Percentiles rank a stretch among this genome's conserved stretches.
phyloP scores from a whole-genome alignment of 2,329 filamentous ascomycete genomes.

The Thelonectria blattea region DNA sequence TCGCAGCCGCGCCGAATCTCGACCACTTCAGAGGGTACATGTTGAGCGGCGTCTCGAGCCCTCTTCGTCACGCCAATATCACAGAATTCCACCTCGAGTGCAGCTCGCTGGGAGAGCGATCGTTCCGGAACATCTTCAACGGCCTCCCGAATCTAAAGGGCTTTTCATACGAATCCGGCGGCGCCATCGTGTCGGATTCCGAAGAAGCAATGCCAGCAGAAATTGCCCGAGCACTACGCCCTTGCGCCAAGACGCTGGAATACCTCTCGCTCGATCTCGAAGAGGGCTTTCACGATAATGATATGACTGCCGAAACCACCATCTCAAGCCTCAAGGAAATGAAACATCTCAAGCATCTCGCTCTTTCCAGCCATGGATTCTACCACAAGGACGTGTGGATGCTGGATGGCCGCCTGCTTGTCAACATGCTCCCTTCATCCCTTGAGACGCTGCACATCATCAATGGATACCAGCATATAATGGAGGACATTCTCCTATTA shows the following conservation, averaged over 20 bases:
- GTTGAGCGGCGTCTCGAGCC: not conserved
- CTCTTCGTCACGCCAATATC: not conserved
- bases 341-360: not conserved
- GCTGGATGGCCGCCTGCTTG: not conserved
- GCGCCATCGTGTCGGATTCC: not conserved
- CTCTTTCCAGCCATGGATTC: not conserved
- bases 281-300: not conserved
- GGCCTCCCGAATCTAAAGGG: not conserved
- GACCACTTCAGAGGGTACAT: not conserved
- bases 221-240: not conserved
- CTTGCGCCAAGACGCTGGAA: slow-evolving; percentile 1
- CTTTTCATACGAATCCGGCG: slow-evolving; percentile 7
- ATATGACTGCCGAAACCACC: not conserved
- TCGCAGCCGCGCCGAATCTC: slow-evolving; percentile 8
- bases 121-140: not conserved
- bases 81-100: not conserved
- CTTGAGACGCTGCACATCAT: not conserved
- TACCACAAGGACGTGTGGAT: not conserved
- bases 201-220: not conserved
- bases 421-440: slow-evolving; percentile 1
- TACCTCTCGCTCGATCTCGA: slow-evolving; percentile 1
- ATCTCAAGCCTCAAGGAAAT: slow-evolving; percentile 10
- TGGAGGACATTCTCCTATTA: not conserved
- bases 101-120: not conserved
- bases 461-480: not conserved